These are phyloP conservation scores for Bacidia rubella DNA, from an alignment of 495 filamentous ascomycete species.

Conservation along the genomic window DNA sequence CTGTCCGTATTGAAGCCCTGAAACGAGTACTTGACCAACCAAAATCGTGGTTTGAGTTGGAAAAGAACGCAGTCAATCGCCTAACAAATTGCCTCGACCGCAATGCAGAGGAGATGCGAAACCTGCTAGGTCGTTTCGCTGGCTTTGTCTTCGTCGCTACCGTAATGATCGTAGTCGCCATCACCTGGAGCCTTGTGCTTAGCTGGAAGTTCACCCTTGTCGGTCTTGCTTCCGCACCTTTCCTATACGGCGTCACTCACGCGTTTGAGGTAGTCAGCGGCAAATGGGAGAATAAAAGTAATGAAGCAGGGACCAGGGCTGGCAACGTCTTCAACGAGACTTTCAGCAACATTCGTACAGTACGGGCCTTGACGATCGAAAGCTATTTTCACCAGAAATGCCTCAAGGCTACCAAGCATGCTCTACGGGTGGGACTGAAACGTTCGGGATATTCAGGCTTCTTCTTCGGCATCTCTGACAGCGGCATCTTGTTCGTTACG, in stretches of 20 bases:
- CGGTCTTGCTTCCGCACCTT: slow-evolving; percentile 51
- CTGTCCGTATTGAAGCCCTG: slow-evolving; percentile 54
- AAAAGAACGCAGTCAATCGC: slow-evolving; percentile 45
- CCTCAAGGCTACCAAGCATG: slow-evolving; percentile 29
- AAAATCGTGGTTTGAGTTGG: slow-evolving; percentile 67
- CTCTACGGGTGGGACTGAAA: slow-evolving; percentile 42
- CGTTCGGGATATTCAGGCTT: slow-evolving; percentile 51
- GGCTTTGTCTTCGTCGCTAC: slow-evolving; percentile 51
- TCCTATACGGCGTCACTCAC: slow-evolving; percentile 51
- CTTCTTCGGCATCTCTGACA: slow-evolving; percentile 65
- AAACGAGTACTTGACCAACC: slow-evolving; percentile 65
- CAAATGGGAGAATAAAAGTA: slow-evolving; percentile 57
- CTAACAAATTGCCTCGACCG: slow-evolving; percentile 64
- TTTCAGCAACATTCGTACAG: slow-evolving; percentile 69
- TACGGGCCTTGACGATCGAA: slow-evolving; percentile 67
- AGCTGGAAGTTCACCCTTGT: slow-evolving; percentile 79
- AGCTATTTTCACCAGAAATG: slow-evolving; percentile 59
- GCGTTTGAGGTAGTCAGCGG: slow-evolving; percentile 47
- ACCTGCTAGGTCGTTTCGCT: slow-evolving; percentile 65
- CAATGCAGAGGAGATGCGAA: slow-evolving; percentile 78
- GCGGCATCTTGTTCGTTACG: slow-evolving; percentile 54
- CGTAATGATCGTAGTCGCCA: slow-evolving; percentile 48
- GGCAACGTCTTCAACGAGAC: slow-evolving; percentile 60
- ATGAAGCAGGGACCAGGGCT: slow-evolving; percentile 40
- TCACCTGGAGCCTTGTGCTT: slow-evolving; percentile 59